Conservation (phyloP, 495 filamentous ascomycete species). For the Podospora tetraspora region DNA sequence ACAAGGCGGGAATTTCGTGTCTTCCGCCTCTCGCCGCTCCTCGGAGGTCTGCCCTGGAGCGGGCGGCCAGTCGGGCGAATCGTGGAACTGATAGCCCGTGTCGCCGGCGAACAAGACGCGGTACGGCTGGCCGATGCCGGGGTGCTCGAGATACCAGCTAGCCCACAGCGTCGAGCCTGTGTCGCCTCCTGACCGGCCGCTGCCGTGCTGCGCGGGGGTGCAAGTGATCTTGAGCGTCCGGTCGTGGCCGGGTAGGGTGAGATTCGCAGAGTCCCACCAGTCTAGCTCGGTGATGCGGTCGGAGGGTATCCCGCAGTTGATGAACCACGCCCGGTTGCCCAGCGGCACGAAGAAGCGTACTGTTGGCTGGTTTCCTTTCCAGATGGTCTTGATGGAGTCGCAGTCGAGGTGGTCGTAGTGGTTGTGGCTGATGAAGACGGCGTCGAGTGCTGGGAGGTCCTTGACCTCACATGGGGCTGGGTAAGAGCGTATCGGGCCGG, state of each 20-base stretch:
- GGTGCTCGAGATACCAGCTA: slow-evolving; percentile 44
- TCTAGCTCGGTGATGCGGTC: slow-evolving; percentile 46
- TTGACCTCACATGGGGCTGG: slow-evolving; percentile 44
- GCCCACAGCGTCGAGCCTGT: slow-evolving; percentile 44
- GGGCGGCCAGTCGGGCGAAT: slow-evolving; percentile 24
- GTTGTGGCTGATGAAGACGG: slow-evolving; percentile 48
- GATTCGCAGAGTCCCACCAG: slow-evolving; percentile 46
- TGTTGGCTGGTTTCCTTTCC: slow-evolving; percentile 23
- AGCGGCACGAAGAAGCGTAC: slow-evolving; percentile 44
- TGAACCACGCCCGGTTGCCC: slow-evolving; percentile 35
- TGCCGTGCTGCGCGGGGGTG: slow-evolving; percentile 45
- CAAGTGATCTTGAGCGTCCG: slow-evolving; percentile 30
- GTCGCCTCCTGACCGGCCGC: slow-evolving; percentile 31
- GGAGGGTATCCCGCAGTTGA: slow-evolving; percentile 34
- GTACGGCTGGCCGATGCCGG: neutral
- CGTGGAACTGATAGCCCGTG: slow-evolving; percentile 31
- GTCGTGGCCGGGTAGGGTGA: slow-evolving; percentile 20
- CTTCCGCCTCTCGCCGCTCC: slow-evolving; percentile 4
- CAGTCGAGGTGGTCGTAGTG: slow-evolving; percentile 52
- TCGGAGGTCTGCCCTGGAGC: slow-evolving; percentile 7
- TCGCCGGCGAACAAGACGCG: slow-evolving; percentile 31
- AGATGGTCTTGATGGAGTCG: slow-evolving; percentile 36
- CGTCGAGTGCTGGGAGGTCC: slow-evolving; percentile 46
- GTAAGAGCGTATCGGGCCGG: slow-evolving; percentile 47
- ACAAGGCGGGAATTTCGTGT: slow-evolving; percentile 21